phyloP scores from a whole-genome alignment of 2,329 filamentous ascomycete species.

The Hysterium pulicare region DNA sequence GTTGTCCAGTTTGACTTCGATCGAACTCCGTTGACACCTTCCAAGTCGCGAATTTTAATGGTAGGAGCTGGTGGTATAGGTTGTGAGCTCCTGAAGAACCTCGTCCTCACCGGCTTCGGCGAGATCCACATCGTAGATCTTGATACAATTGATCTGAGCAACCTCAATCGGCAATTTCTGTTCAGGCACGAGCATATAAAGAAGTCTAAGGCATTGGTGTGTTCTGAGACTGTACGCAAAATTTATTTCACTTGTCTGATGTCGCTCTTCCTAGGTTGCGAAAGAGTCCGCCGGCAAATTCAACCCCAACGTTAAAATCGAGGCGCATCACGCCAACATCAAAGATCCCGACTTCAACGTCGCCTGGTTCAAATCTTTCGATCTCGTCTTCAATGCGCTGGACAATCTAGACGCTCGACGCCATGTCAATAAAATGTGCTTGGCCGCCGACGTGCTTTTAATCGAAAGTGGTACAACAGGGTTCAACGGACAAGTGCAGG shows the following conservation, averaged over 20 bases:
- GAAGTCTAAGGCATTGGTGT: conserved; percentile 87
- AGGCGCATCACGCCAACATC: conserved; percentile 91
- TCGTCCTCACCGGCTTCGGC: conserved; percentile 86
- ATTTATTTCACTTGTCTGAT: background rate
- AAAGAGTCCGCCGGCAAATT: conserved; percentile 88
- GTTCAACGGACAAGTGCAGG: conserved; percentile 96
- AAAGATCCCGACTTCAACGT: conserved; percentile 85
- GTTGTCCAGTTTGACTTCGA: background rate
- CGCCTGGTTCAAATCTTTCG: conserved; percentile 80
- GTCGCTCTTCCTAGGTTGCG: conserved; percentile 71
- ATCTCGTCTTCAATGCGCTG: conserved; percentile 90
- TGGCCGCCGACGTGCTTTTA: conserved; percentile 83
- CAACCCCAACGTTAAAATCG: conserved; percentile 81
- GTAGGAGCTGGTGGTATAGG: conserved; percentile 96
- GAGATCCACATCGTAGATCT: conserved; percentile 94
- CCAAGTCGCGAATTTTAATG: conserved; percentile 80
- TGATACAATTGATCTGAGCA: conserved; percentile 96
- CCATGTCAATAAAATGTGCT: conserved; percentile 96
- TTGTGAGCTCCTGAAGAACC: conserved; percentile 95
- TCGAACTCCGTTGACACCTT: conserved; percentile 21
- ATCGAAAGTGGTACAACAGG: conserved; percentile 97
- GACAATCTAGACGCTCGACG: conserved; percentile 92
- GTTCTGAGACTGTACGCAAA: too few species aligned
- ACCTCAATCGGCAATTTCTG: conserved; percentile 95
- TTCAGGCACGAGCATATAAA: conserved; percentile 98